Evolutionary conservation across 2,329 filamentous ascomycete genomes (phyloP), one percentile per base, ranked within the genome.

Genomic region (Colletotrichum destructivum): DNA sequence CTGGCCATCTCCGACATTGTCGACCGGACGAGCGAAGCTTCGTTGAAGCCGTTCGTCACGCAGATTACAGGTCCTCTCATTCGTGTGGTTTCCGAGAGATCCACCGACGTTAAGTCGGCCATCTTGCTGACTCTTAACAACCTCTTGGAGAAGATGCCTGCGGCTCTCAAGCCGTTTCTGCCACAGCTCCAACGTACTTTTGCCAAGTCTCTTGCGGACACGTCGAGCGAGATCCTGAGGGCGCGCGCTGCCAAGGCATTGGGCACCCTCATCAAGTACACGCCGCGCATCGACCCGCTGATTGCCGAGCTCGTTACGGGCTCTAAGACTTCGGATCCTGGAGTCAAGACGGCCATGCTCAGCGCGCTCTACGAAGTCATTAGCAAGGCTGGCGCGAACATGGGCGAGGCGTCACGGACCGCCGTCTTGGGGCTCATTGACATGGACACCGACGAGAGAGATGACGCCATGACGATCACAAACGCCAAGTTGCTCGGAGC

Each of bases 51-150:
- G 9, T 98, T 97, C 78, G 96, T 99, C 72, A 98, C 96, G 40
- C 95, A 98, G 79, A 98, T 99, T 76, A 98, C 97, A 6, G 96
- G 96, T 79, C 96, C 97, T 26, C 89, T 99, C 65, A 99, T 99
- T 81, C 94, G 96, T 88, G 96, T 98, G 26, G 95, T 99, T 21
- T 98, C 96, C 6, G 96, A 99, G 82, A 91, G 96, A 74, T 98
- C 96, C 3, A 95, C 95, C 2, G 97, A 99, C 62, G 95, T 99
- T 82, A 98, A 98, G 84, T 93, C 94, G 72, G 96, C 96, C 52
- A 98, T 99, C 80, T 87, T 99, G 73, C 88, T 97, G 65, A 98
- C 96, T 0, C 89, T 99, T 75, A 98, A 98, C 85, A 98, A 97
- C 76, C 86, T 99, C 40, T 87, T 99, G 47, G 95, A 98, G 83